Evolutionary conservation across 345 rosid species (phyloP).

Genomic region (Diplotaxis tenuifolia): DNA sequence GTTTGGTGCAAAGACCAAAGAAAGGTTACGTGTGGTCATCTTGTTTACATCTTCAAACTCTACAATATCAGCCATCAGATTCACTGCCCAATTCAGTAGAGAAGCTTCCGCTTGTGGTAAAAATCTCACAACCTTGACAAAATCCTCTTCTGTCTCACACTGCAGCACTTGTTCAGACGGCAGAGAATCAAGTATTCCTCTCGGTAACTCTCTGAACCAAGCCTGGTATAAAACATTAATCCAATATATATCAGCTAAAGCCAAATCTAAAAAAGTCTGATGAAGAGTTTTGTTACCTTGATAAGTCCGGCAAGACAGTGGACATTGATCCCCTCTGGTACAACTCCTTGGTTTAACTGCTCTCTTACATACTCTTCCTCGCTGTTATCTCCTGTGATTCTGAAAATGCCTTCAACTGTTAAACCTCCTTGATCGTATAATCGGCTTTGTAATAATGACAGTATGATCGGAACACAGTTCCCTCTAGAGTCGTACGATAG

Average conservation of each 20-base stretch:
- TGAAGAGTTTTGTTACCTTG: constrained; percentile 21
- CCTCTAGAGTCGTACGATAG: constrained; percentile 81
- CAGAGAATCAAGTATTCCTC: constrained; percentile 71
- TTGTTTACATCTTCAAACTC: constrained; percentile 73
- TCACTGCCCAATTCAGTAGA: constrained; percentile 73
- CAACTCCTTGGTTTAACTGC: constrained; percentile 67
- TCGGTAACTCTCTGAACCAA: constrained; percentile 94
- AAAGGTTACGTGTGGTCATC: constrained; percentile 88
- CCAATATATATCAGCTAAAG: neutral
- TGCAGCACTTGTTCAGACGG: constrained; percentile 80
- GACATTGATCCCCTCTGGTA: constrained; percentile 64
- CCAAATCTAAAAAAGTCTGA: neutral
- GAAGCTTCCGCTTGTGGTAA: constrained; percentile 83
- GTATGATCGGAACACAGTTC: constrained; percentile 78
- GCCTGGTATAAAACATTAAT: constrained; percentile 50
- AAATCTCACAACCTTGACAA: constrained; percentile 62
- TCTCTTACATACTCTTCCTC: constrained; percentile 83
- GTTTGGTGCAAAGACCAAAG: constrained; percentile 92
- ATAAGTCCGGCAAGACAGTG: constrained; percentile 86
- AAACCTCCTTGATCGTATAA: constrained; percentile 78
- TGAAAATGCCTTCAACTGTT: constrained; percentile 83
- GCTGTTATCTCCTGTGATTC: constrained; percentile 77
- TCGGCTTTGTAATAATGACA: constrained; percentile 70
- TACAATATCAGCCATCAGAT: constrained; percentile 84
- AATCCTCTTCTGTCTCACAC: constrained; percentile 77